phyloP scores from a whole-genome alignment of 75 land plant genomes.

The Cryptomeria japonica region DNA sequence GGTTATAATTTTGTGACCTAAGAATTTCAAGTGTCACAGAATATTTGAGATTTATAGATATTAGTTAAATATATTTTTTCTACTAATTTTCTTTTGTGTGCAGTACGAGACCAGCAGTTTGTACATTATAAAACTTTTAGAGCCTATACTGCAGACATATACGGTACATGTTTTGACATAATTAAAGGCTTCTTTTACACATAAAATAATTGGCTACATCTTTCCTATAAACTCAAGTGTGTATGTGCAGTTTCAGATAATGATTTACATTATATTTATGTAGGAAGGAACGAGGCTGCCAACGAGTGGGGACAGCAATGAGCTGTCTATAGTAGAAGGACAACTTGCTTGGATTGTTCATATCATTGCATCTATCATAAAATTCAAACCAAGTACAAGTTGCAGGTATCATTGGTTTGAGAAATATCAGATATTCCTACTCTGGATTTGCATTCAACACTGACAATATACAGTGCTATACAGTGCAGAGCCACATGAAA shows the following conservation, averaged over 20 bases:
- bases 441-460: not conserved
- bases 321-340: conserved; percentile 79
- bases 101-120: conserved; percentile 87
- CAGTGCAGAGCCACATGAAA: conserved; percentile 91
- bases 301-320: conserved; percentile 35
- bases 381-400: conserved; percentile 68
- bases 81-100: conserved; percentile 7
- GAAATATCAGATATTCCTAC: not conserved
- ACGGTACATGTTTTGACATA: conserved; percentile 42
- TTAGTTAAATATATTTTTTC: not conserved
- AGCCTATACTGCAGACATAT: conserved; percentile 83
- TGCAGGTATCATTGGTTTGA: conserved; percentile 41
- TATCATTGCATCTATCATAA: conserved; percentile 90
- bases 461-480: conserved; percentile 5
- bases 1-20: conserved; percentile 8
- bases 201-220: not conserved
- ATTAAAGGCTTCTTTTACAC: not conserved
- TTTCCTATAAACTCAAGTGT: not conserved
- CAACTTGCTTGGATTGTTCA: conserved; percentile 95
- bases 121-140: conserved; percentile 74
- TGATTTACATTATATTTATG: not conserved
- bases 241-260: not conserved
- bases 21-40: not conserved
- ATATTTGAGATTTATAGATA: not conserved
- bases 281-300: conserved; percentile 75